Conservation (phyloP, 352 stramenopile genomes). For the Phytophthora syringae region DNA sequence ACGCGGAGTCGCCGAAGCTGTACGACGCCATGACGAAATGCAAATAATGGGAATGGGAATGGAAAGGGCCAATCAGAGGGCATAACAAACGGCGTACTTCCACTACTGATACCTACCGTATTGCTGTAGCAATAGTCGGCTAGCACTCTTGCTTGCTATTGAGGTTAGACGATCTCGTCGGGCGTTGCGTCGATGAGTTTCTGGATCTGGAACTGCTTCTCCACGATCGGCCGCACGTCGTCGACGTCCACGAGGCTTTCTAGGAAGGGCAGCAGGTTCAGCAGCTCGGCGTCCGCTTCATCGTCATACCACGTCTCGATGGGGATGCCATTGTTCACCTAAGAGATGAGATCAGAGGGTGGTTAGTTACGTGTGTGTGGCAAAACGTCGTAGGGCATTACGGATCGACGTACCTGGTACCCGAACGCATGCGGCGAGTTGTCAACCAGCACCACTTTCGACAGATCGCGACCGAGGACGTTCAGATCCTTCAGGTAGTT, state of each 20-base stretch:
- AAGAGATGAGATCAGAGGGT: neutral
- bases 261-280: constrained; percentile 97
- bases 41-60: no score
- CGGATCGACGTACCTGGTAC: constrained; percentile 85
- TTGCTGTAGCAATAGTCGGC: no score
- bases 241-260: constrained; percentile 86
- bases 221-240: constrained; percentile 91
- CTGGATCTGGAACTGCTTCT: constrained; percentile 92
- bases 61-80: constrained; percentile 30
- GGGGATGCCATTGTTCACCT: constrained; percentile 97
- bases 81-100: constrained; percentile 7
- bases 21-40: constrained; percentile 37
- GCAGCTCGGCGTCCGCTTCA: constrained; percentile 94
- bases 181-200: constrained; percentile 87
- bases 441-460: constrained; percentile 94
- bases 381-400: neutral
- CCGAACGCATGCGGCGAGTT: constrained; percentile 98
- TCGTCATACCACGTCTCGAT: constrained; percentile 99
- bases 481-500: constrained; percentile 99
- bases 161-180: constrained; percentile 57
- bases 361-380: neutral
- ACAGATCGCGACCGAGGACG: constrained; percentile 94
- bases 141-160: constrained; percentile 12
- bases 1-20: constrained; percentile 30
- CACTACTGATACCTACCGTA: no score